A percentile compares a stretch with the other conserved stretches of the same genome.
phyloP scores from a whole-genome alignment of 495 filamentous ascomycete species.

The Neurospora africana region DNA sequence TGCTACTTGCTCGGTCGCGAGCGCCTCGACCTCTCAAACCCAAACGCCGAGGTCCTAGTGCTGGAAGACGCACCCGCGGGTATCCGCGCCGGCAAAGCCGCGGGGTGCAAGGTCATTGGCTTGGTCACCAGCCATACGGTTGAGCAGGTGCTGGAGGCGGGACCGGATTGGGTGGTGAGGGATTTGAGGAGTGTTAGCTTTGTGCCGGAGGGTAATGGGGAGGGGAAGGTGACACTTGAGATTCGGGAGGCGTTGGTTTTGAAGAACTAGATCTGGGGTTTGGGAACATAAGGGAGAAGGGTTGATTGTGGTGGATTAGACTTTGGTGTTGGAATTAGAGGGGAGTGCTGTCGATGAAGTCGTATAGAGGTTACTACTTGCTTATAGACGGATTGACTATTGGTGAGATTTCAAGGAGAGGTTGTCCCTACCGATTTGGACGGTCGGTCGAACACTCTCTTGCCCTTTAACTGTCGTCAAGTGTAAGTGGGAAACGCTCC shows the following conservation, averaged over 20 bases:
- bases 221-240: conserved; percentile 41
- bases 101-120: conserved; percentile 81
- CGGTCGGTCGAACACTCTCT: background rate
- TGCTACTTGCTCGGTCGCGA: conserved; percentile 69
- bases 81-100: conserved; percentile 75
- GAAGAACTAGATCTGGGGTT: background rate
- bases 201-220: conserved; percentile 25
- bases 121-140: conserved; percentile 74
- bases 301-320: background rate
- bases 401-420: background rate
- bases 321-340: background rate
- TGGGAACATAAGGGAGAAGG: background rate
- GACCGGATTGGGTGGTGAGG: conserved; percentile 78
- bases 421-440: background rate
- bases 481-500: background rate
- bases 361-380: background rate
- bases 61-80: conserved; percentile 93
- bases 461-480: background rate
- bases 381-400: background rate
- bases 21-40: conserved; percentile 43
- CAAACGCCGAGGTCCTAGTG: conserved; percentile 50
- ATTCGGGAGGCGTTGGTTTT: conserved; percentile 31
- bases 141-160: conserved; percentile 57
- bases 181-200: conserved; percentile 66
- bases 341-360: background rate